Base-by-base conservation (phyloP, 805 yeast genomes). In the Metschnikowia dekortorum region DNA sequence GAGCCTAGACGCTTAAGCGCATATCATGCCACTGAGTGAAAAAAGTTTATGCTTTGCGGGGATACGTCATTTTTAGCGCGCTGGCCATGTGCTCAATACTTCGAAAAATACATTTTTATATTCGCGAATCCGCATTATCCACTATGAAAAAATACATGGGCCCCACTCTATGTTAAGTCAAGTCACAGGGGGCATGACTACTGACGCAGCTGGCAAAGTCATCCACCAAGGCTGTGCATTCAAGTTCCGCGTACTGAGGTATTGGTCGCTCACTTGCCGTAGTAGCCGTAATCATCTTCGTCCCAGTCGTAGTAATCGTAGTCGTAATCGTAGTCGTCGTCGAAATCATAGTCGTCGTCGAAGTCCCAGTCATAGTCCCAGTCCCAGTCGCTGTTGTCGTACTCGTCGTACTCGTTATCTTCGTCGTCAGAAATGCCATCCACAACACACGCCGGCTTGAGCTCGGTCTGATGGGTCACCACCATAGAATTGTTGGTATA, bases 401-500 rank as follows among this genome's bases (percentile, higher is more conserved):
- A 22, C 22, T 22, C 22, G 22, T 22, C 22, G 22, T 22, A 22
- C 22, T 22, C 22, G 22, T 22, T 5, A 5, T 22, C 22, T 22
- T 22, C 29, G n/a, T 42, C 7, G 31, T 28, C 41, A 26, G 16
- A 11, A 7, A n/a, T 8, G 28, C 16, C 8, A 28, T 5, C 16
- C 30, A 16, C 10, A 28, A 8, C 30, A 18, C 28, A 9, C 18
- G 30, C 14, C 30, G 13, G 30, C 36, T 32, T 14, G 22, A 26
- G 31, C 31, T n/a, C 34, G 10, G 13, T 42, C 8, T 10, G 9
- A 26, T 42, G 45, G 6, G 31, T 42, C 9, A 42, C 38, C 6
- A 33, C 31, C 10, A 22, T 7, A 13, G 39, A 39, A 11, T 49
- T 43, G 13, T 63, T 53, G 3, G 70, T 71, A 51, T 71, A 70